Base-by-base conservation (phyloP, 306 rosid species). In the Spatholobus suberectus region DNA sequence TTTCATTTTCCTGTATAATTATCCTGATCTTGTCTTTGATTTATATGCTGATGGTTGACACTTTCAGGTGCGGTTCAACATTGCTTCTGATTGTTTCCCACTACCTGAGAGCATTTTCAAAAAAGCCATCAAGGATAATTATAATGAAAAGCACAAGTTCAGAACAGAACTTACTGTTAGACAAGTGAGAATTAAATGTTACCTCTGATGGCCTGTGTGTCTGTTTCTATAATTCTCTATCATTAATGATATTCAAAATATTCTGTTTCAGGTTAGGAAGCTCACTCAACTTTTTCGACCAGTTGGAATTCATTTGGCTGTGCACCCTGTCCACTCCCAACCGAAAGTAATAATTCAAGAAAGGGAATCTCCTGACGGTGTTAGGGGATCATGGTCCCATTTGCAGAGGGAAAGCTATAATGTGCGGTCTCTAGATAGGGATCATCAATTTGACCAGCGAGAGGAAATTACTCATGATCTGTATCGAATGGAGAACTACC, bases 111-210 rank as follows among this genome's bases (percentile, higher is more conserved):
- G 80, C 52, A 66, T 91, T 89, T 95, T 96, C 88, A 94, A 72
- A 85, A 89, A 80, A 86, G 98, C 98, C 63, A 94, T 96, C 83
- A 85, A 84, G 85, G 97, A 96, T 75, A 96, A 92, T 77, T 96
- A 93, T 70, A 44, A 90, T 83, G 90, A 57, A 77, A 88, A 65
- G 59, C 44, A 89, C 82, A 92, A 96, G 91, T 96, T 92, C 88
- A 93, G 88, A 88, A 87, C 90, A 6, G 95, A 94, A 79, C 99
- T 92, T 86, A 89, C 98, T 34, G 27, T 84, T 57, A 82, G 70
- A 81, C 98, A 93, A 90, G 99, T 96, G 61, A 86, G 91, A 69
- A 55, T 58, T 62, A 37, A 35, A 37, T 81, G 41, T 43, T 76
- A 20, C 29, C 47, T 71, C 46, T 8, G 10, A 38, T 79, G 63